Conservation (phyloP, 202 grass and related monocot genomes). For the Zizania palustris region DNA sequence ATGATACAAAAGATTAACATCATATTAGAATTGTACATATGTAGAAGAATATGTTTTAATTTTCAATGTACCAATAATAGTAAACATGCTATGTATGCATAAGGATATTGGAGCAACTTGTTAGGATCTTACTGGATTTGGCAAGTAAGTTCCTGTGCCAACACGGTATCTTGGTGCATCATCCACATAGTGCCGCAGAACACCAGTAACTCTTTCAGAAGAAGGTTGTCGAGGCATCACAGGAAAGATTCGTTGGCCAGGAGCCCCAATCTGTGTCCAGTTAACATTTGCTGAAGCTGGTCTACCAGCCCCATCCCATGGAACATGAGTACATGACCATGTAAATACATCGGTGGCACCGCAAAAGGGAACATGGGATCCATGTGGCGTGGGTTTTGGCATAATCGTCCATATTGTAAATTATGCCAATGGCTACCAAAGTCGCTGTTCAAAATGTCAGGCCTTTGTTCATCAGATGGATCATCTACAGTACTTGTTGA, state of each 20-base stretch:
- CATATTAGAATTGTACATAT: background rate
- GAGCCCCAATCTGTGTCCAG: conserved; percentile 56
- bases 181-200: conserved; percentile 54
- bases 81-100: conserved; percentile 8
- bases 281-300: conserved; percentile 61
- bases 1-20: conserved; percentile 25
- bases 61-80: conserved; percentile 18
- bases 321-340: conserved; percentile 60
- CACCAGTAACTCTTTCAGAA: conserved; percentile 52
- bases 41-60: conserved; percentile 14
- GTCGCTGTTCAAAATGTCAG: conserved; percentile 88
- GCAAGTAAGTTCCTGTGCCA: conserved; percentile 88
- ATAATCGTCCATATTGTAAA: conserved; percentile 73
- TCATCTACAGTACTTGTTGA: conserved; percentile 43
- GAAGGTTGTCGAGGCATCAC: conserved; percentile 60
- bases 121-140: conserved; percentile 83
- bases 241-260: conserved; percentile 58
- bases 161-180: conserved; percentile 75
- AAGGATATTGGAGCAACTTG: conserved; percentile 14
- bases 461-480: conserved; percentile 53
- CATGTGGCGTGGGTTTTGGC: conserved; percentile 52
- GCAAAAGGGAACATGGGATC: conserved; percentile 46
- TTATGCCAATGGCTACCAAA: conserved; percentile 63
- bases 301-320: conserved; percentile 76
- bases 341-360: conserved; percentile 50